Conservation (phyloP, 768 basidiomycete genomes). For the Phanerodontia chrysosporium region DNA sequence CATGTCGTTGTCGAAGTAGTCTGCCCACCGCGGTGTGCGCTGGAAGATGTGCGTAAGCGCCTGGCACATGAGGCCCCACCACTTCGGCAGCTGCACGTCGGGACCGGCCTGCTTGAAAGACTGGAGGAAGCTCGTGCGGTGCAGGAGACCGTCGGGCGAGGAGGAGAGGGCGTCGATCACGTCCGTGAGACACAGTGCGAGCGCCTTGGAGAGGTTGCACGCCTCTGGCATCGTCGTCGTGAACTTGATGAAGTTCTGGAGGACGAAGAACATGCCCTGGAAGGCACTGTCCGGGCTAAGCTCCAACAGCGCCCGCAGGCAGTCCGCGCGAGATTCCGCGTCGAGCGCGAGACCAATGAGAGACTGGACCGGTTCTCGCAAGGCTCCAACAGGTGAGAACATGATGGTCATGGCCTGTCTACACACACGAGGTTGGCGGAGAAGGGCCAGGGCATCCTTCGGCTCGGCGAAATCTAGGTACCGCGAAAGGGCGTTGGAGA, state of each 20-base stretch:
- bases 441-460: slow-evolving; percentile 46
- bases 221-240: slow-evolving; percentile 75
- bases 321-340: slow-evolving; percentile 84
- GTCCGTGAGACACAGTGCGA: slow-evolving; percentile 91
- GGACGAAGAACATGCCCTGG: slow-evolving; percentile 64
- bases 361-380: slow-evolving; percentile 72
- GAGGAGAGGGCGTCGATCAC: slow-evolving; percentile 85
- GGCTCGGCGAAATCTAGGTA: slow-evolving; percentile 62
- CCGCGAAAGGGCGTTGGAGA: slow-evolving; percentile 56
- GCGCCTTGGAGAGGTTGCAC: slow-evolving; percentile 80
- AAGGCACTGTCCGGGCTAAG: slow-evolving; percentile 64
- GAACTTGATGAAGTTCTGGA: slow-evolving; percentile 60
- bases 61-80: slow-evolving; percentile 82
- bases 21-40: slow-evolving; percentile 79
- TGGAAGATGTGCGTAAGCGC: slow-evolving; percentile 83
- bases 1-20: slow-evolving; percentile 69
- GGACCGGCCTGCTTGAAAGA: slow-evolving; percentile 40
- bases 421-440: slow-evolving; percentile 52
- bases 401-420: slow-evolving; percentile 62
- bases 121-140: slow-evolving; percentile 47
- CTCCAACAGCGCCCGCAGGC: slow-evolving; percentile 73
- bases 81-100: slow-evolving; percentile 51
- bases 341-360: slow-evolving; percentile 86
- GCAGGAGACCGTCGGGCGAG: slow-evolving; percentile 65
- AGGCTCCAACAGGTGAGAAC: slow-evolving; percentile 74